Evolutionary conservation across 2,329 filamentous ascomycete genomes (phyloP), one percentile per base, ranked within the genome.

Genomic region (Gyromitra esculenta): DNA sequence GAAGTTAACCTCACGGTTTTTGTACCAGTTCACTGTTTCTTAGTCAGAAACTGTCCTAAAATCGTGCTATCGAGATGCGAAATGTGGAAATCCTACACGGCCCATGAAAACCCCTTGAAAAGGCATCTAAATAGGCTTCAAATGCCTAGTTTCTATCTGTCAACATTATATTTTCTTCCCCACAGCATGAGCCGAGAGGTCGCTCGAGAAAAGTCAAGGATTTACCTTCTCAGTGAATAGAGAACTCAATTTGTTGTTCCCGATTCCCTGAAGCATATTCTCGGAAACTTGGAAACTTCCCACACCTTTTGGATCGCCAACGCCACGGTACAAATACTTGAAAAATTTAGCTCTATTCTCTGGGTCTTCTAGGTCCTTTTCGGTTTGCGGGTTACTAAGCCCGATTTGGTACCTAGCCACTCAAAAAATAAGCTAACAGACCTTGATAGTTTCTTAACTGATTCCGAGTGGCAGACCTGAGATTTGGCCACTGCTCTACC

Each of bases 111-210:
- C 93, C 93, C 54, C 88, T 87, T n/a, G 86, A 83, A 83, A 91
- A 97, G 84, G 94, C 87, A 39, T 88, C 84, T 18, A 89, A 89
- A 83, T 97, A 97, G 84, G 89, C 92, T 71, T 94, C 90, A 57
- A 95, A 83, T 84, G 94, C 92, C 82, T 91, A 89, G 45, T 88
- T 86, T 85, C 9, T 37, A 15, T 15, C 8, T 18, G 64, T 62
- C 18, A 66, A 11, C 31, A 50, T 63, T 35, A 7, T 25, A 25
- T 48, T 67, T 15, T 39, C 25, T 41, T 48, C 8, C 11, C 11
- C 18, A 18, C 9, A 18, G 9, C 37, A 50, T 2, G 43, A n/a
- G n/a, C 41, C n/a, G 5, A 15, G 15, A n/a, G 41, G 21, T 31
- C 21, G 8, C 5, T 39, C n/a, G 2, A 39, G 39, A 18, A n/a